Percentiles rank a stretch among this genome's conserved stretches.
Conservation (phyloP, 768 basidiomycete genomes). For the Naganishia vishniacii region DNA sequence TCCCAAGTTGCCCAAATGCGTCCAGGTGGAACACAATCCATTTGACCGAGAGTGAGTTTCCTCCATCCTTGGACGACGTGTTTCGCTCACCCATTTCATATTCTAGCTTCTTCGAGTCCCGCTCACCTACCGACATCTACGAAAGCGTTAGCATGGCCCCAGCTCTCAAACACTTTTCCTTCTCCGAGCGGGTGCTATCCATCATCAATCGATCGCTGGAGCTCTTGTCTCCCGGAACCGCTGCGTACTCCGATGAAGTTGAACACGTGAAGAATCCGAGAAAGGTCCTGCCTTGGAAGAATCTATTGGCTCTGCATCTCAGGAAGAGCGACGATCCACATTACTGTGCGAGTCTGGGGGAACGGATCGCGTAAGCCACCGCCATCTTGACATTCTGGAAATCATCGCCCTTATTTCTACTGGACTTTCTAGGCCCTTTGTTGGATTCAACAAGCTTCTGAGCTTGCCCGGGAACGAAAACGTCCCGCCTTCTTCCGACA, state of each 20-base stretch:
- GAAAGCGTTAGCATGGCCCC: slow-evolving; percentile 38
- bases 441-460: slow-evolving; percentile 45
- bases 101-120: slow-evolving; percentile 45
- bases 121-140: slow-evolving; percentile 35
- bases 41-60: slow-evolving; percentile 43
- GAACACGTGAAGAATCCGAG: slow-evolving; percentile 18
- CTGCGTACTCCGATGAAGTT: slow-evolving; percentile 32
- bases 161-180: slow-evolving; percentile 44
- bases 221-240: slow-evolving; percentile 33
- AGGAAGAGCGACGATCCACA: slow-evolving; percentile 30
- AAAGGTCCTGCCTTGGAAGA: slow-evolving; percentile 34
- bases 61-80: not conserved
- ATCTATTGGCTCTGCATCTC: slow-evolving; percentile 45
- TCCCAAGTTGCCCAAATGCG: slow-evolving; percentile 37
- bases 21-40: slow-evolving; percentile 39
- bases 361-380: slow-evolving; percentile 38
- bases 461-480: slow-evolving; percentile 46
- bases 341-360: slow-evolving; percentile 27
- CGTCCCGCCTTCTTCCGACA: slow-evolving; percentile 39
- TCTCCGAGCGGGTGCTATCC: slow-evolving; percentile 39
- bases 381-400: no score
- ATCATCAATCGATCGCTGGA: slow-evolving; percentile 39
- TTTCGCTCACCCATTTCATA: not conserved
- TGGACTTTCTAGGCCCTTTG: slow-evolving; percentile 32
- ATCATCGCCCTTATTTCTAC: not conserved